Conservation (phyloP, 345 rosid genomes). For the Brassica cretica region DNA sequence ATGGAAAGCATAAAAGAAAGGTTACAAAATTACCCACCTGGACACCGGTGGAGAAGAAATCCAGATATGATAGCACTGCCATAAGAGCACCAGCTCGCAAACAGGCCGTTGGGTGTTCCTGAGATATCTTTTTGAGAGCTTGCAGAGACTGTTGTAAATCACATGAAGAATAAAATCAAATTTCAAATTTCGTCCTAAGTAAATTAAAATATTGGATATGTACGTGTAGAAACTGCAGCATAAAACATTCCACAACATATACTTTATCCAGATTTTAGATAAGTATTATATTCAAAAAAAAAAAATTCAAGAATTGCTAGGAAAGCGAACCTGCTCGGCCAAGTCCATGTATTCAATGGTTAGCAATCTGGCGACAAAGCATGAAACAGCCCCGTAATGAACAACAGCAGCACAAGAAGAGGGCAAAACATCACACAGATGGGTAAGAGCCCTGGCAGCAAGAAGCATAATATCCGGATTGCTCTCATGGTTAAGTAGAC, state of each 20-base stretch:
- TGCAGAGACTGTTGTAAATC: conserved; percentile 72
- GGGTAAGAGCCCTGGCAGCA: conserved; percentile 97
- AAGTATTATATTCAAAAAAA: background rate
- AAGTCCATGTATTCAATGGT: conserved; percentile 99
- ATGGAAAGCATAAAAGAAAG: background rate
- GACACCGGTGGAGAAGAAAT: conserved; percentile 99
- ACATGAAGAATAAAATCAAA: conserved; percentile 10
- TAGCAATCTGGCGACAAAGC: conserved; percentile 88
- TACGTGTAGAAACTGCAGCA: background rate
- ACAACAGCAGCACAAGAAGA: conserved; percentile 98
- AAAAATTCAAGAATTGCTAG: background rate
- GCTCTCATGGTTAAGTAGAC: conserved; percentile 87
- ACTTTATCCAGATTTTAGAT: background rate
- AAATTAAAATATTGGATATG: background rate
- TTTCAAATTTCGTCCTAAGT: background rate
- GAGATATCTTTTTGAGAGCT: conserved; percentile 98
- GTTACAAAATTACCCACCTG: conserved; percentile 56
- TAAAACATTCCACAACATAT: background rate
- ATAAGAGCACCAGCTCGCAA: conserved; percentile 98
- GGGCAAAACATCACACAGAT: conserved; percentile 94
- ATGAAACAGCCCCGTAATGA: conserved; percentile 91
- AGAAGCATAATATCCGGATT: conserved; percentile 98
- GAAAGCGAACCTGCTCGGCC: conserved; percentile 83
- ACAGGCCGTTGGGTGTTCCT: conserved; percentile 99
- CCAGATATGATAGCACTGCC: conserved; percentile 98